Evolutionary conservation across 441 rosid genomes (phyloP), one percentile per base, ranked within the genome.

Genomic region (Erodium texanum): DNA sequence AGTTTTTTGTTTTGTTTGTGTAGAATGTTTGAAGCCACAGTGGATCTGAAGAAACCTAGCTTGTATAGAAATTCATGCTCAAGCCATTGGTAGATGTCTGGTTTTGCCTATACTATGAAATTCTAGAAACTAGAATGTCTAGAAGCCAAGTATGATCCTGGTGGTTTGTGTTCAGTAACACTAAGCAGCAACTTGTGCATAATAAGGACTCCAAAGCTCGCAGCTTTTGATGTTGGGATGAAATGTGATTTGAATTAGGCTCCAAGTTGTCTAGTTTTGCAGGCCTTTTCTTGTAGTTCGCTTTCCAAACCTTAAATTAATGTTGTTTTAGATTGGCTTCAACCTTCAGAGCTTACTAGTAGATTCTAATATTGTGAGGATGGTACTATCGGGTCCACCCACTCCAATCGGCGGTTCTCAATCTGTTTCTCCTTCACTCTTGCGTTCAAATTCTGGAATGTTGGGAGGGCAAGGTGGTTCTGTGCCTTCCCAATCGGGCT

Each of bases 321-420:
- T 82, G 83, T 68, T 75, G 66, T 77, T 80, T 78, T 84, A 82
- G 83, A 66, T 80, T 71, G 77, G 69, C 62, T 61, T 77, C 64
- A 50, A 50, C 65, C 75, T 69, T 24, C n/a, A 2, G 50, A 36
- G 41, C 10, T 15, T 43, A 10, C 23, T 74, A 67, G 69, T 75
- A 69, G 75, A 72, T 80, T 79, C 78, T 78, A 68, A 76, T 76
- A 74, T 74, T 68, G 70, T 68, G 79, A 83, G 76, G 68, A 93
- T 93, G 99, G 87, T 89, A 68, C 92, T 86, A 41, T 83, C 97
- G 24, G 97, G 97, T 71, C 84, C 86, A 71, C 87, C 96, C 65
- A 85, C 90, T 64, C 93, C 94, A 8, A 82, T 84, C 66, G 88
- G 95, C 67, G 88, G 91, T 77, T 80, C 89, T 48, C 97, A 85